Evolutionary conservation across 192 early-diverging fungal species (phyloP), one percentile per base, ranked within the genome.

Genomic region (Paraglomus occultum): DNA sequence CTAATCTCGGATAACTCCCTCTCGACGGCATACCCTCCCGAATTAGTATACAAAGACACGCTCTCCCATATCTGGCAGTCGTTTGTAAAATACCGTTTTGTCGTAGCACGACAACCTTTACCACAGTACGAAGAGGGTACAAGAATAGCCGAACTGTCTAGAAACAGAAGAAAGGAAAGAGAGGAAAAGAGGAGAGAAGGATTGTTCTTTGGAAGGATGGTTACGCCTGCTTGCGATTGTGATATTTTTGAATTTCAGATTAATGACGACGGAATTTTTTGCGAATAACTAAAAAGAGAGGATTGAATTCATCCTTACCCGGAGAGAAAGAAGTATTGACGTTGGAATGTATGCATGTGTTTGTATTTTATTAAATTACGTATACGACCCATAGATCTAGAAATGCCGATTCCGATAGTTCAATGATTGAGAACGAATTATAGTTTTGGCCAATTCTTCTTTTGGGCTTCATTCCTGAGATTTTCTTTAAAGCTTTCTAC

Each of bases 41-140:
- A 68, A 54, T 52, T 68, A 68, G 43, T 5, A 45, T 68, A 57
- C 47, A 6, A 14, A 43, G 38, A 31, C 4, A 40, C 47, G 6
- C 38, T 40, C n/a, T 22, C 51, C 0, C 7, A 11, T 7, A 43
- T 17, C 38, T 68, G 66, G 66, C 52, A 68, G 23, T 44, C 47
- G 10, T 68, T 68, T 44, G 40, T 68, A 38, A 68, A 68, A 55
- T 68, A 68, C 57, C n/a, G 52, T 55, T 68, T 68, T 55, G 51
- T 55, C n/a, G n/a, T 68, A 55, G 66, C 51, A 4, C 53, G 31
- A 44, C 66, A 68, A 68, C 40, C 39, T 15, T 22, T 55, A 22
- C 66, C 66, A 4, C 66, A 68, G 44, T 68, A 64, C 49, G 9
- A 18, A 23, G 45, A 51, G 40, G 6, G n/a, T 40, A 44, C 20